A percentile compares a stretch with the other conserved stretches of the same genome.
Evolutionary conservation across 192 early-diverging fungal genomes (phyloP).

Genomic region (Physocladia obscura): DNA sequence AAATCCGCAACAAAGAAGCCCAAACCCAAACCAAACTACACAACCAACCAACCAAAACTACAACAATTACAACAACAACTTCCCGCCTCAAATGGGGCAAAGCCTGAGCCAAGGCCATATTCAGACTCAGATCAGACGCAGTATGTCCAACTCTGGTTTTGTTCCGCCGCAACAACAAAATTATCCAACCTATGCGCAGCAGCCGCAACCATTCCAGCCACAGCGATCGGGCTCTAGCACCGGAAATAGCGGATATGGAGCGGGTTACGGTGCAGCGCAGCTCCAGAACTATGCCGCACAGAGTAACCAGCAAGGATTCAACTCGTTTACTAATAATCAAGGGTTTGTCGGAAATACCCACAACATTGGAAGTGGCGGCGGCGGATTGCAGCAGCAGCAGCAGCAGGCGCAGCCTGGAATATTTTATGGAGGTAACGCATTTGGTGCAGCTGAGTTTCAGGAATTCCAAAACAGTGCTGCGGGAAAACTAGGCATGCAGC

Average conservation of each 20-base stretch:
- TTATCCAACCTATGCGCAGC: background rate
- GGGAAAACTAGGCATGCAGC: constrained; percentile 90
- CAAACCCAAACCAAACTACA: background rate
- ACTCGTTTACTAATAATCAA: background rate
- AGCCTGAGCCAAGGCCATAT: no score
- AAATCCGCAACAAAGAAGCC: background rate
- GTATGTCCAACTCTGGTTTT: no score
- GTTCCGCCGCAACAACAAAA: no score
- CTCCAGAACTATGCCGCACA: background rate
- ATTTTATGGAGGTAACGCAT: background rate
- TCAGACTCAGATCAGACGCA: no score
- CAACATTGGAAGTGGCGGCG: background rate
- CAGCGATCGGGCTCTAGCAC: constrained; percentile 7
- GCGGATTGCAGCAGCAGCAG: background rate
- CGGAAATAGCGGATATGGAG: background rate
- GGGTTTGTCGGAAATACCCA: background rate
- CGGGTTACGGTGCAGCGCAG: background rate
- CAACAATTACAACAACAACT: background rate
- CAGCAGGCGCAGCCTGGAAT: background rate
- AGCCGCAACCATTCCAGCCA: background rate
- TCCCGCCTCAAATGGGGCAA: no score
- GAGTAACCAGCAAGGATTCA: background rate
- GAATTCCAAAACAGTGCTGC: constrained; percentile 50
- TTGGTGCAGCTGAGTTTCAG: constrained; percentile 1
- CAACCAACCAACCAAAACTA: background rate